Evolutionary conservation across 805 yeast species (phyloP), one percentile per base, ranked within the genome.

Genomic region (Tetrapisispora iriomotensis): DNA sequence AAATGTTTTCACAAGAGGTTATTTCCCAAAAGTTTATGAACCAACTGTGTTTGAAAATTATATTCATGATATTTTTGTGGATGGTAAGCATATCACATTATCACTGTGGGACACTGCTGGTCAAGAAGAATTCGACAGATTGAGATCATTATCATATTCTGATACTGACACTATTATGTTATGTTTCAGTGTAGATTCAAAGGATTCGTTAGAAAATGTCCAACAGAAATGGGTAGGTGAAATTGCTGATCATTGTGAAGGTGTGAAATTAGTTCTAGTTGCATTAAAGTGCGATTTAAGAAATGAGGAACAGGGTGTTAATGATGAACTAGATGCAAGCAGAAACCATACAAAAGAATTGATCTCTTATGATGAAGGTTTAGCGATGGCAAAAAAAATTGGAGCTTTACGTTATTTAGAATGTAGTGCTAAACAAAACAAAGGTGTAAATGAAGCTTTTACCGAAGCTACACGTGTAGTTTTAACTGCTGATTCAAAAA

Each of bases 81-180:
- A 90, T 60, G 90, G 90, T 38, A 86, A 85, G 60, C 86, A 92
- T 36, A 83, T 90, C 52, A 94, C 88, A 55, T 67, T 90, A 41
- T 87, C 96, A 13, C 68, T 90, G 40, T 92, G 98, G 98, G 98
- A 90, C 60, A 90, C 98, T 6, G 98, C 98, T 1, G 98, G 98
- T 7, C 98, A 90, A 68, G 98, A 90, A 65, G 98, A 90, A 65
- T 90, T 90, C 53, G 98, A 90, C 61, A 74, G 96, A 46, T 71
- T 90, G 60, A 75, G 98, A 60, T 85, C 96, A 1, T 70, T 90
- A 45, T 82, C 94, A 36, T 92, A 92, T 62, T 79, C 88, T 21
- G 97, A 92, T 61, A 92, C 98, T 3, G 96, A 90, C 63, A 85
- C 96, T 53, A 88, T 92, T 52, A 92, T 90, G 88, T 74, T 90